Evolutionary conservation across 1,284 basidiomycete genomes (phyloP).

Genomic region (Xerocomus amazonicus): DNA sequence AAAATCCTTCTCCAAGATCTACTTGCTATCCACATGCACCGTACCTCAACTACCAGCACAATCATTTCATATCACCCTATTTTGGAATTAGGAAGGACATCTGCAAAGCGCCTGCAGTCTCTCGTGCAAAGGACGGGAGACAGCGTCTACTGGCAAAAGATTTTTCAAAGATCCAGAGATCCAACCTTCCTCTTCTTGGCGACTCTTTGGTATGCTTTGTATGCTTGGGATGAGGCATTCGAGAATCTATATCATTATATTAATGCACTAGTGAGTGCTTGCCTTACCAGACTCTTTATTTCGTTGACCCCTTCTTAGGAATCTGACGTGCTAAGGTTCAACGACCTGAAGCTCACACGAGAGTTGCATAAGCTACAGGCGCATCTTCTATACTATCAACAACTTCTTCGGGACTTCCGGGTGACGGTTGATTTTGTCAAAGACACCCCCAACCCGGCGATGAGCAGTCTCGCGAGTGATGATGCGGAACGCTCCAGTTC

Average conservation of each 20-base stretch:
- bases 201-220: constrained; percentile 55
- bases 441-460: constrained; percentile 43
- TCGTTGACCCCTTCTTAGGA: constrained; percentile 34
- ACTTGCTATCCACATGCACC: constrained; percentile 42
- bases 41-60: constrained; percentile 34
- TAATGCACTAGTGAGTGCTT: constrained; percentile 38
- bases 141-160: constrained; percentile 54
- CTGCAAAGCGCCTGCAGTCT: constrained; percentile 33
- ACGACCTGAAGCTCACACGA: constrained; percentile 40
- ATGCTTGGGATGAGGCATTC: constrained; percentile 56
- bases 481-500: constrained; percentile 14
- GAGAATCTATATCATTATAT: constrained; percentile 49
- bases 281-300: neutral
- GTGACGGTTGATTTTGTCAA: constrained; percentile 47
- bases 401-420: constrained; percentile 50
- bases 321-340: constrained; percentile 36
- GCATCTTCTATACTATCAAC: constrained; percentile 49
- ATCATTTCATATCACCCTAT: constrained; percentile 43
- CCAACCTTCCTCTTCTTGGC: constrained; percentile 52
- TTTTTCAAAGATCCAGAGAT: constrained; percentile 44
- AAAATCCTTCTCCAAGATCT: constrained; percentile 32
- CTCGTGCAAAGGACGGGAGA: constrained; percentile 36
- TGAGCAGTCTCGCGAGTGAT: constrained; percentile 25
- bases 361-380: constrained; percentile 53
- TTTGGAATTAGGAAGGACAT: constrained; percentile 28